Conservation (phyloP, 495 filamentous ascomycete genomes). For the Penicillium flavigenum region DNA sequence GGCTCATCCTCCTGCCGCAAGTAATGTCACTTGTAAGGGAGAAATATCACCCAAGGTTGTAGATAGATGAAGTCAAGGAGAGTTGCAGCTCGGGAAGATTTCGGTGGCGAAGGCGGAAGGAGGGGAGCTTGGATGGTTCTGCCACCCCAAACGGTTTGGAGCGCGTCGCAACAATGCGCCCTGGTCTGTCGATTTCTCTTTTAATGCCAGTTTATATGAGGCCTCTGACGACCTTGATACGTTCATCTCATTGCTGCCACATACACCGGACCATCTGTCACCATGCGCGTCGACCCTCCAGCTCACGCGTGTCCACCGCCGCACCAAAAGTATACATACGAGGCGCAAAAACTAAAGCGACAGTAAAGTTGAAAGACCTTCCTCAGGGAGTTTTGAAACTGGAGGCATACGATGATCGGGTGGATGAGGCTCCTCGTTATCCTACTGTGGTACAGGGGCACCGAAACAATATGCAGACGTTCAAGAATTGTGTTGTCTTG, state of each 20-base stretch:
- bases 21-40: conserved; percentile 29
- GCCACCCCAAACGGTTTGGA: conserved; percentile 13
- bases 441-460: conserved; percentile 88
- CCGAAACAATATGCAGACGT: conserved; percentile 85
- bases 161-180: conserved; percentile 26
- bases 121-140: conserved; percentile 30
- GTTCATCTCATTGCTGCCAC: conserved; percentile 18
- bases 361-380: conserved; percentile 60
- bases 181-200: conserved; percentile 21
- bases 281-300: conserved; percentile 31
- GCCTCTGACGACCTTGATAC: neutral
- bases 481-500: conserved; percentile 82
- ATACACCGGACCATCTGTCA: conserved; percentile 36
- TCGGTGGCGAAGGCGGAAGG: conserved; percentile 46
- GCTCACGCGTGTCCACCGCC: conserved; percentile 19
- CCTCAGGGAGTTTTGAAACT: conserved; percentile 59
- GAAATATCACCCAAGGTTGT: conserved; percentile 35
- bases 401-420: conserved; percentile 43
- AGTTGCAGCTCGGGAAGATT: conserved; percentile 39
- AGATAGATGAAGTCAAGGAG: conserved; percentile 17
- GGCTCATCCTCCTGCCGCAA: conserved; percentile 43
- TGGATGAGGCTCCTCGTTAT: conserved; percentile 62
- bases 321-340: conserved; percentile 15
- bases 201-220: conserved; percentile 11
- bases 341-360: conserved; percentile 54